A percentile compares a stretch with the other conserved stretches of the same genome.
phyloP scores from a whole-genome alignment of 2,329 filamentous ascomycete species.

The Cladosporium phlei region DNA sequence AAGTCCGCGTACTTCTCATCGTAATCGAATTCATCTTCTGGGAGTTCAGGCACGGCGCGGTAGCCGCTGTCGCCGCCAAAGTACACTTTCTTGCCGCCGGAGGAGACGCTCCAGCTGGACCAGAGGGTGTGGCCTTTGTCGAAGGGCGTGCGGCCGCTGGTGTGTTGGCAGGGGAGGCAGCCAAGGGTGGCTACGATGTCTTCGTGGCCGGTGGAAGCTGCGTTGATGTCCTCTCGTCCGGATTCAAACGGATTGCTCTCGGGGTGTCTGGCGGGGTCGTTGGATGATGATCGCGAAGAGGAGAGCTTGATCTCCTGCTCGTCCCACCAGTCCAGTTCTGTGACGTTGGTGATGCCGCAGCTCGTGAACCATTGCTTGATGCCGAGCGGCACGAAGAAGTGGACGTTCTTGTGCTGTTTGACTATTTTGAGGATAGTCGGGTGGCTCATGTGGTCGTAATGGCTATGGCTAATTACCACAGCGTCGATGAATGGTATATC shows the following conservation, averaged over 20 bases:
- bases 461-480: constrained; percentile 77
- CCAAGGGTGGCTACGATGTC: constrained; percentile 67
- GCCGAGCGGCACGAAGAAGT: constrained; percentile 84
- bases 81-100: constrained; percentile 72
- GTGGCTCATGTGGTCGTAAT: constrained; percentile 88
- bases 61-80: constrained; percentile 90
- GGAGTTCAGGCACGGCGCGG: constrained; percentile 64
- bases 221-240: constrained; percentile 1
- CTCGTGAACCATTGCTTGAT: constrained; percentile 76
- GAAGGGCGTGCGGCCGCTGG: constrained; percentile 61
- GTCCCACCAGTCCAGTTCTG: constrained; percentile 95
- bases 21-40: constrained; percentile 65
- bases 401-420: constrained; percentile 66
- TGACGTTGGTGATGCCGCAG: constrained; percentile 71
- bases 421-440: constrained; percentile 67
- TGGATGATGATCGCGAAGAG: constrained; percentile 6
- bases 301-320: constrained; percentile 67
- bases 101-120: constrained; percentile 78
- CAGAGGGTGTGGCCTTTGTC: constrained; percentile 77
- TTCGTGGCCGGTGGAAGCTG: constrained; percentile 16
- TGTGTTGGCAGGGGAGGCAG: constrained; percentile 82
- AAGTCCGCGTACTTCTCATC: constrained; percentile 56
- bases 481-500: constrained; percentile 74
- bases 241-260: background rate
- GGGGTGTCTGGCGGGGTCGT: background rate